Evolutionary conservation across 192 early-diverging fungal species (phyloP).

Genomic region (Gonapodya sp.): DNA sequence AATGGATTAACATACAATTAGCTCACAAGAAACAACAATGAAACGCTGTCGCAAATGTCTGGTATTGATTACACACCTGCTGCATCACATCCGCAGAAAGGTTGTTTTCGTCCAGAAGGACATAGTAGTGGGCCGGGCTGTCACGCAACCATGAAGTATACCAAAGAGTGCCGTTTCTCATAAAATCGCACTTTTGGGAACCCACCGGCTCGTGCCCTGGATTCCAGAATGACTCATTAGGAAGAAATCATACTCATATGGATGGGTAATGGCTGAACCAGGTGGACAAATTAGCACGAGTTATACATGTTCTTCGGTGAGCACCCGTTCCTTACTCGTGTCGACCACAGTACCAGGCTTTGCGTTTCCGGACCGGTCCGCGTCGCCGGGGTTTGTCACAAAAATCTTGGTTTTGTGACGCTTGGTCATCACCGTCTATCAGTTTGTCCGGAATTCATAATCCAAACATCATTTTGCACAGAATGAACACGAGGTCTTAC

Average conservation of each 20-base stretch:
- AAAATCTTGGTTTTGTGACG: neutral
- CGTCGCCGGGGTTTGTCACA: conserved; percentile 37
- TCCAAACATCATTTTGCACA: neutral
- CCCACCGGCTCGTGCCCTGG: conserved; percentile 56
- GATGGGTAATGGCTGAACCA: neutral
- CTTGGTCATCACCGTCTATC: conserved; percentile 7
- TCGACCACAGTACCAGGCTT: conserved; percentile 51
- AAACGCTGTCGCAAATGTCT: too few relatives aligned
- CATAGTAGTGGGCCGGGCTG: conserved; percentile 84
- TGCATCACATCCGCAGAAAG: conserved; percentile 73
- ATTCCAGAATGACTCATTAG: conserved; percentile 83
- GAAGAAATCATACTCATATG: conserved; percentile 48
- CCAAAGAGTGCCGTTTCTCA: neutral
- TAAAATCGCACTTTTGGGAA: neutral
- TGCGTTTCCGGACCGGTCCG: conserved; percentile 42
- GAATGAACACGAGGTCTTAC: neutral
- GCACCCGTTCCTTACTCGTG: conserved; percentile 39
- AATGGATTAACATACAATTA: neutral
- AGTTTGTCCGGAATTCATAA: neutral
- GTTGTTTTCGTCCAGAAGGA: conserved; percentile 76
- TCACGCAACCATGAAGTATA: neutral
- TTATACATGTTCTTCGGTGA: too few relatives aligned
- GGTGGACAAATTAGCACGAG: too few relatives aligned
- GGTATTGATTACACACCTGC: conserved; percentile 50
- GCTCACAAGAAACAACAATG: too few relatives aligned